A percentile compares a stretch with the other conserved stretches of the same genome.
phyloP scores from a whole-genome alignment of 176 grass and related monocot species.

The Eragrostis curvula region DNA sequence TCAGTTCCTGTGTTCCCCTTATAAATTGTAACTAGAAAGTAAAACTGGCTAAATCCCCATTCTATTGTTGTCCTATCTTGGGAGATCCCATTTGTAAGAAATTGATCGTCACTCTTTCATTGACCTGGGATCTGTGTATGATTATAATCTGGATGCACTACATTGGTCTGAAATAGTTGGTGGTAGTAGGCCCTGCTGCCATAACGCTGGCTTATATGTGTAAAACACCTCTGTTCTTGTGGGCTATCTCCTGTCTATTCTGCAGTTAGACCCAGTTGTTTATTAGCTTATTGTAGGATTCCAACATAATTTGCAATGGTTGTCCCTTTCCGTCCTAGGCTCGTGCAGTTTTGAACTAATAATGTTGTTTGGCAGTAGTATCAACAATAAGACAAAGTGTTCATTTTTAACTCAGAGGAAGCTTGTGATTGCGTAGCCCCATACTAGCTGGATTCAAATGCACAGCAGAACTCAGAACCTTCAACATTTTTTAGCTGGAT shows the following conservation, averaged over 20 bases:
- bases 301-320: constrained; percentile 9
- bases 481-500: background rate
- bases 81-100: background rate
- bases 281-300: constrained; percentile 6
- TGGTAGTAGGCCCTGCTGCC: constrained; percentile 28
- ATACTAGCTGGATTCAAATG: background rate
- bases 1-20: no score
- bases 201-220: constrained; percentile 8
- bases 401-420: background rate
- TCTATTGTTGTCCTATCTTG: constrained; percentile 4
- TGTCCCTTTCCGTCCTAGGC: constrained; percentile 1
- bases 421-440: no score
- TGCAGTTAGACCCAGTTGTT: constrained; percentile 15
- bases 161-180: constrained; percentile 32
- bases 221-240: constrained; percentile 14
- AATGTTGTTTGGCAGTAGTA: background rate
- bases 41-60: background rate
- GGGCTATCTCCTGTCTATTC: constrained; percentile 22
- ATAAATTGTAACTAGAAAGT: background rate
- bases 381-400: background rate
- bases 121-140: background rate
- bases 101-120: background rate
- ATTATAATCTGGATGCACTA: constrained; percentile 17
- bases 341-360: background rate
- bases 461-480: background rate